Evolutionary conservation across 169 alveolate species (phyloP).

Genomic region (Babesia bigemina): DNA sequence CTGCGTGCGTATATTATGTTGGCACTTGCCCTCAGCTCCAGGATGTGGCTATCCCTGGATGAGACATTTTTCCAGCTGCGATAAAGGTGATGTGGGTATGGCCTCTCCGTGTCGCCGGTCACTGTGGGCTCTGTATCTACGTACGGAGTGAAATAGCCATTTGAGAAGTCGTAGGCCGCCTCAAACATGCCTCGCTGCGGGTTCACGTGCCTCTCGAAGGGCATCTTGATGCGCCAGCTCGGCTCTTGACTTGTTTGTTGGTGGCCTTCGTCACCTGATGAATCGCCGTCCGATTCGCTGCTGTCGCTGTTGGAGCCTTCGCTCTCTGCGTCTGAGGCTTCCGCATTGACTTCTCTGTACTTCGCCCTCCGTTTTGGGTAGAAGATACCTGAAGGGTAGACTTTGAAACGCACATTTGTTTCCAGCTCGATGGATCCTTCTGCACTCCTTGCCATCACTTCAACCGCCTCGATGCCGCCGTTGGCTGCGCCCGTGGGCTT

Average conservation of each 20-base stretch:
- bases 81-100: not conserved
- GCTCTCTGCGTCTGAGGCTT: not conserved
- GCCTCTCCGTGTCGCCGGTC: too few relatives aligned
- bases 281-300: not conserved
- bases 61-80: not conserved
- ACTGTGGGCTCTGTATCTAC: not conserved
- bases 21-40: slow-evolving; percentile 69
- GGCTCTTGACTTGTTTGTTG: not conserved
- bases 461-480: slow-evolving; percentile 58
- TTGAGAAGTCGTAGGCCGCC: slow-evolving; percentile 14
- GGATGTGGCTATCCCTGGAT: slow-evolving; percentile 61
- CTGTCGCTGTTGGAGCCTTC: slow-evolving; percentile 5
- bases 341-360: too few relatives aligned
- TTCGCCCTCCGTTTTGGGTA: not conserved
- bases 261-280: not conserved
- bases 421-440: slow-evolving; percentile 7
- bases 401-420: slow-evolving; percentile 20
- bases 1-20: slow-evolving; percentile 73
- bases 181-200: not conserved
- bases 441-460: not conserved
- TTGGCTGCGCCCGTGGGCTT: slow-evolving; percentile 63
- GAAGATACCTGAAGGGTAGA: slow-evolving; percentile 58
- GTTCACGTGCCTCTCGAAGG: not conserved
- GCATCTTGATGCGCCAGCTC: not conserved
- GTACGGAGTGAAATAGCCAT: slow-evolving; percentile 3